Conservation (phyloP, 345 rosid species). For the Ricinus communis region DNA sequence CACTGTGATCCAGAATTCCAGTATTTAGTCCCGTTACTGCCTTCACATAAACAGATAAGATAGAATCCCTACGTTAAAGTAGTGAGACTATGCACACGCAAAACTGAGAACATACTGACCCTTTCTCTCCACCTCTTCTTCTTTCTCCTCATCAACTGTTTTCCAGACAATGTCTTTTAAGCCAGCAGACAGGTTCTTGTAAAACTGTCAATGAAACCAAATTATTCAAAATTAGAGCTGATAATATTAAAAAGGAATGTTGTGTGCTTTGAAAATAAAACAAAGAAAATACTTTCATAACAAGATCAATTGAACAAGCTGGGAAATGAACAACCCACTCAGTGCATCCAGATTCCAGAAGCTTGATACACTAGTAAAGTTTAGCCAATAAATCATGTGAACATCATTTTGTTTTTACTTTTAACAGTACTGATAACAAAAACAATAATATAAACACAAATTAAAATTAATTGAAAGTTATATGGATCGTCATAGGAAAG, state of each 20-base stretch:
- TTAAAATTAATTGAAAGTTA: not conserved
- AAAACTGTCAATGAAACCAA: slow-evolving; percentile 52
- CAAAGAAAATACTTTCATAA: not conserved
- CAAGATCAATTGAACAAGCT: not conserved
- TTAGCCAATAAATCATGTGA: no score
- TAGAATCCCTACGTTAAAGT: no score
- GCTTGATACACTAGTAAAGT: no score
- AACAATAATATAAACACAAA: no score
- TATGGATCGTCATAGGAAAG: not conserved
- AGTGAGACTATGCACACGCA: no score
- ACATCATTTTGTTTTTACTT: no score
- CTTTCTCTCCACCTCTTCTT: slow-evolving; percentile 25
- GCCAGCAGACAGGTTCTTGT: slow-evolving; percentile 77
- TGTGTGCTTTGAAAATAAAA: not conserved
- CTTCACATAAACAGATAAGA: no score
- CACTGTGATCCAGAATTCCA: no score
- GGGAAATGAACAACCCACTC: no score
- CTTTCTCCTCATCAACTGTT: slow-evolving; percentile 52
- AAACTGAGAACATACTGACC: slow-evolving; percentile 13
- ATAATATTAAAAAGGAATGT: not conserved
- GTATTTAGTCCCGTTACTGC: no score
- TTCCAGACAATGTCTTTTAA: slow-evolving; percentile 97
- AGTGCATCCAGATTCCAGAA: no score
- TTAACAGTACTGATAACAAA: no score
- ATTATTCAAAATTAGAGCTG: not conserved